phyloP scores from a whole-genome alignment of 2,329 filamentous ascomycete species.

The Didymellaceae sp. region DNA sequence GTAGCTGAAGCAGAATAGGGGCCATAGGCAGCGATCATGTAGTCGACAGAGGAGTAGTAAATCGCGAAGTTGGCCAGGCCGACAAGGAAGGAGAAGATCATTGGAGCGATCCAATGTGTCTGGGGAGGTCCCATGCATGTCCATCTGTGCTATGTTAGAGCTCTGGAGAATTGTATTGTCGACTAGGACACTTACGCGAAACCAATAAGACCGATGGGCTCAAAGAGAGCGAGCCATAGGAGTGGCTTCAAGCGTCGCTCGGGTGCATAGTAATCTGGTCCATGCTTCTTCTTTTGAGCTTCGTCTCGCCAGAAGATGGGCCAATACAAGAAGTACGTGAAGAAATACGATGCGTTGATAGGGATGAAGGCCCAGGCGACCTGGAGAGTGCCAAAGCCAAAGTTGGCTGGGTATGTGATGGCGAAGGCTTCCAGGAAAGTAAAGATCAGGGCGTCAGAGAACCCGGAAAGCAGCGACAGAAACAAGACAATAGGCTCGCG shows the following conservation, averaged over 20 bases:
- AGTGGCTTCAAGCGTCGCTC: constrained; percentile 68
- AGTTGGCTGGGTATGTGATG: constrained; percentile 68
- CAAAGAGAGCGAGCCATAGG: constrained; percentile 63
- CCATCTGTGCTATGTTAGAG: constrained; percentile 49
- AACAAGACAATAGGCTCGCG: constrained; percentile 76
- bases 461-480: constrained; percentile 74
- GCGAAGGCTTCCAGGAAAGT: constrained; percentile 75
- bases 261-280: constrained; percentile 62
- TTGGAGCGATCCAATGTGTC: constrained; percentile 71
- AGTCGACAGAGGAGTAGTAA: constrained; percentile 78
- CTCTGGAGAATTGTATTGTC: background rate
- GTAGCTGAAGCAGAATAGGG: constrained; percentile 76
- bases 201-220: constrained; percentile 71
- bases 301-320: constrained; percentile 55
- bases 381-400: constrained; percentile 64
- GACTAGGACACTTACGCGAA: constrained; percentile 59
- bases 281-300: constrained; percentile 42
- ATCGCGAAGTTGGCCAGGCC: constrained; percentile 74
- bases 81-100: constrained; percentile 69
- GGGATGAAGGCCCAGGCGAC: constrained; percentile 65
- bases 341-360: constrained; percentile 63
- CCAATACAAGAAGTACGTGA: constrained; percentile 67
- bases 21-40: constrained; percentile 77
- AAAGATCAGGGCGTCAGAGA: constrained; percentile 78
- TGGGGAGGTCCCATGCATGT: constrained; percentile 66